Evolutionary conservation across 305 asterid species (phyloP), one percentile per base, ranked within the genome.

Genomic region (Stenogyne calaminthoides): DNA sequence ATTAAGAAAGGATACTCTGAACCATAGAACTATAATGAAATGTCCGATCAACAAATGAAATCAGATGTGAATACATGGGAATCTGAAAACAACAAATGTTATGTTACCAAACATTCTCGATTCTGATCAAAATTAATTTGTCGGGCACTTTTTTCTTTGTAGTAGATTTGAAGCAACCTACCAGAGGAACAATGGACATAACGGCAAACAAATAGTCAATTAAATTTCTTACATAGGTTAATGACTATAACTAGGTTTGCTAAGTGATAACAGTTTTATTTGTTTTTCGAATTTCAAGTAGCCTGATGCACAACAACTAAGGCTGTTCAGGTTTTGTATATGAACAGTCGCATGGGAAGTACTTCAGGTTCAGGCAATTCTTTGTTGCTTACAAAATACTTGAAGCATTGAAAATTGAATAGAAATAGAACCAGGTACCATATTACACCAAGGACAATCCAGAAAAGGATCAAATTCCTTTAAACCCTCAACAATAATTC

Each of bases 161-260:
- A 20, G 64, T 16, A 20, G 25, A 49, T 9, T 20, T 22, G 15
- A 18, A 25, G 69, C 5, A 69, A 34, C 29, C 73, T 5, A 19
- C 20, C 18, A 34, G 32, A 9, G 44, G 39, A 77, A 51, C 34
- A 69, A 63, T n/a, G 22, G 16, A 60, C 75, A 74, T 47, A 40
- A 5, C 34, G 16, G 18, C 63, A 40, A 70, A 37, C 18, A 22
- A 65, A 66, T 57, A 57, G 19, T 49, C 15, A 5, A 51, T 20
- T n/a, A 64, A 51, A 29, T 32, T 7, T 39, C 72, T n/a, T 3
- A 4, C 7, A n/a, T 11, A 39, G 54, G 32, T 39, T 14, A 37
- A 64, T 39, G 52, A 39, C 39, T 4, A 1, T 18, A 1, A 42
- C 39, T 42, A 7, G 12, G 52, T 47, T 46, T 44, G 65, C 15